These are phyloP conservation scores for Annona squamosa DNA, from an alignment of 164 flowering plant genomes.

Conservation along the genomic window DNA sequence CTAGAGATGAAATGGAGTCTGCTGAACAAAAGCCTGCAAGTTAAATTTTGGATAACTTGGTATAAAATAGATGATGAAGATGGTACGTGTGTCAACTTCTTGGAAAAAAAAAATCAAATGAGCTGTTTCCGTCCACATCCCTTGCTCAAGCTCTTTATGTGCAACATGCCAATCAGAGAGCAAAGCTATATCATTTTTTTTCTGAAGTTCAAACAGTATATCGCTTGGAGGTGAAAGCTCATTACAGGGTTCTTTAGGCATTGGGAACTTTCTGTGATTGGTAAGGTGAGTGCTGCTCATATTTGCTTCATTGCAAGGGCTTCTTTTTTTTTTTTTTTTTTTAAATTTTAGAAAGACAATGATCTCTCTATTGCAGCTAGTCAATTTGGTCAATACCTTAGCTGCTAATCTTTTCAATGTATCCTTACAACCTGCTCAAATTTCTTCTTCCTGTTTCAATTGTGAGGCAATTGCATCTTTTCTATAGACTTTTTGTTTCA, in stretches of 20 bases:
- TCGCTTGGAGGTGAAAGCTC: neutral
- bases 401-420: conserved; percentile 12
- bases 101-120: neutral
- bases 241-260: neutral
- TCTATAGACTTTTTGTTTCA: neutral
- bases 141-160: conserved; percentile 8
- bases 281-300: conserved; percentile 7
- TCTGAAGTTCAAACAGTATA: neutral
- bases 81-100: neutral
- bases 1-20: conserved; percentile 23
- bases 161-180: conserved; percentile 7
- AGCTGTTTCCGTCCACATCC: neutral
- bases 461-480: conserved; percentile 6
- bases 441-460: conserved; percentile 8
- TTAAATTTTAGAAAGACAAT: neutral
- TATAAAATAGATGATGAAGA: neutral
- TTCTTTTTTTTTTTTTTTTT: neutral
- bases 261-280: conserved; percentile 1
- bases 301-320: neutral
- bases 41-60: conserved; percentile 7
- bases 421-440: conserved; percentile 7
- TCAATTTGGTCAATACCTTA: conserved; percentile 6
- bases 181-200: neutral
- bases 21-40: conserved; percentile 5
- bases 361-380: conserved; percentile 8